Base-by-base conservation (phyloP, 2,329 filamentous ascomycete genomes). In the Xylariales sp. region DNA sequence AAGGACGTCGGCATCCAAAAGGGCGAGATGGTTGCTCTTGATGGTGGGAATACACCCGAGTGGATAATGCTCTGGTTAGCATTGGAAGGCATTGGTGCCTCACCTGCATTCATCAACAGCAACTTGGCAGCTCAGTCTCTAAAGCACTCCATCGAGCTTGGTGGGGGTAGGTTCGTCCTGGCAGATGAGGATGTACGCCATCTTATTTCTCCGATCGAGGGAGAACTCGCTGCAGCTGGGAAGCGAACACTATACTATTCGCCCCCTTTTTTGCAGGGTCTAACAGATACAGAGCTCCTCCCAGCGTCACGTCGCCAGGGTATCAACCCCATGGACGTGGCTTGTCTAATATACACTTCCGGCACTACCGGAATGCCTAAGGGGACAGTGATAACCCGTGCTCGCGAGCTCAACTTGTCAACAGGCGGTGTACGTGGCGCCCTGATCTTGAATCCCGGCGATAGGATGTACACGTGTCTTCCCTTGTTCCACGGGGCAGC, bases 331-430 rank as follows among this genome's bases (percentile, higher is more conserved):
- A 60, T 67, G 6, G 78, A 70, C 47, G 74, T 81, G 0, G 66
- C 76, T 41, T 73, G 70, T 29, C 59, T 89, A 15, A 75, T 89
- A 47, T 89, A 87, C 59, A 90, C 86, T 1, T 78, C 80, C 40
- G 85, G 85, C 22, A 89, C 85, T 0, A 89, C 86, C 0, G 86
- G 86, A 5, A 62, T 86, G 48, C 84, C 86, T 5, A 90, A 90
- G 58, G 85, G 77, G 2, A 82, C 80, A 46, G 60, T 74, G 0
- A 79, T 84, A 46, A 73, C 73, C 15, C 71, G 75, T 2, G 38
- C n/a, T 54, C 37, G 68, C 57, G 10, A 45, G 45, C 20, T 60
- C 40, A 1, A 52, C 25, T 5, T 55, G 9, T n/a, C 50, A 19
- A 15, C 20, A 4, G 31, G 46, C 18, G 10, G 49, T 32, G 15